These are phyloP conservation scores for Kingdonia uniflora DNA, from an alignment of 164 flowering plant genomes.

Conservation along the genomic window DNA sequence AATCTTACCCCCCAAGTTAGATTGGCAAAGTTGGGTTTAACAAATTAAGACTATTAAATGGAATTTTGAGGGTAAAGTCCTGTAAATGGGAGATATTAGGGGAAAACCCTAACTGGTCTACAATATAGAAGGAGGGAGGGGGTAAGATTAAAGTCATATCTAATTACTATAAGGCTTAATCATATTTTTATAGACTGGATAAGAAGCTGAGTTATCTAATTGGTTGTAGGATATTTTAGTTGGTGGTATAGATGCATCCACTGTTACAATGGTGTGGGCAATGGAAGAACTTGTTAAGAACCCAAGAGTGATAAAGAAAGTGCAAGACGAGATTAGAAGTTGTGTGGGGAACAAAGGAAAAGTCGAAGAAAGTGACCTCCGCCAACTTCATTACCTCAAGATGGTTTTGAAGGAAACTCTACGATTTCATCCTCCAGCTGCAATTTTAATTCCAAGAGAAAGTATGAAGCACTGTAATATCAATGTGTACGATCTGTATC, in stretches of 20 bases:
- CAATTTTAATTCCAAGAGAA: not conserved
- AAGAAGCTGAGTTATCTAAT: no score
- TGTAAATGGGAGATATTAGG: no score
- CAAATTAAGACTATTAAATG: no score
- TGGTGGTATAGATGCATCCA: not conserved
- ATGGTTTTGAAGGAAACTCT: not conserved
- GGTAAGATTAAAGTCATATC: no score
- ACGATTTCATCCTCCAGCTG: not conserved
- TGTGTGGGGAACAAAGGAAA: not conserved
- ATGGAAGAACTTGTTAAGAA: not conserved
- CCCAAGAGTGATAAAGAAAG: constrained; percentile 1
- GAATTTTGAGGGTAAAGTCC: no score
- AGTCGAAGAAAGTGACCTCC: not conserved
- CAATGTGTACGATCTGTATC: not conserved
- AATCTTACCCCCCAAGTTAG: no score
- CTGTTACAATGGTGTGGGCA: not conserved
- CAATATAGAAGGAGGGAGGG: no score
- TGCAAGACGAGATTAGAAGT: not conserved
- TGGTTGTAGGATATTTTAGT: not conserved
- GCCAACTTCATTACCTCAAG: not conserved
- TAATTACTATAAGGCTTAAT: no score
- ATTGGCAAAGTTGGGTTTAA: no score
- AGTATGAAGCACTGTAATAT: not conserved
- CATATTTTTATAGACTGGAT: no score
- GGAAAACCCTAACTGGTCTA: no score